These are phyloP conservation scores for Picochlorum costavermella DNA, from an alignment of 139 green algal species.

Conservation along the genomic window DNA sequence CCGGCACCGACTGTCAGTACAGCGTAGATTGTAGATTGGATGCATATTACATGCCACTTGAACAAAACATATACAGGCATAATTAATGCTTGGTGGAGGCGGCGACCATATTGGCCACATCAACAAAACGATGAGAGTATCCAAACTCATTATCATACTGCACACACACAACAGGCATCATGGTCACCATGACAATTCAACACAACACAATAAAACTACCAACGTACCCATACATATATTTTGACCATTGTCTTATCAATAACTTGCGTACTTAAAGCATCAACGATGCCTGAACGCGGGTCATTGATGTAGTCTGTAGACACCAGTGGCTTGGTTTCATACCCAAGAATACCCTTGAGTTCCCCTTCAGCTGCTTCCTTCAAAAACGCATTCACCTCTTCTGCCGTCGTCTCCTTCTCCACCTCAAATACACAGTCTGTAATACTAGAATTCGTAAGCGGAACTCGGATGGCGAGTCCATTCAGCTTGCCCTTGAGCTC, in stretches of 20 bases:
- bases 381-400: slow-evolving; percentile 73
- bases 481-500: slow-evolving; percentile 88
- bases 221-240: slow-evolving; percentile 64
- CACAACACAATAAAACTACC: not conserved
- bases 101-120: slow-evolving; percentile 53
- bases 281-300: slow-evolving; percentile 59
- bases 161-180: not conserved
- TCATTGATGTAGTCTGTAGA: slow-evolving; percentile 79
- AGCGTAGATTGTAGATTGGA: no score
- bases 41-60: no score
- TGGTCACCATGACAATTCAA: not conserved
- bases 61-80: no score
- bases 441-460: slow-evolving; percentile 74
- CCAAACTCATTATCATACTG: slow-evolving; percentile 81
- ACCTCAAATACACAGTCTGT: slow-evolving; percentile 72
- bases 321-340: slow-evolving; percentile 62
- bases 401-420: slow-evolving; percentile 40
- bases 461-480: slow-evolving; percentile 75
- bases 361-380: slow-evolving; percentile 61
- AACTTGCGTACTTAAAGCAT: slow-evolving; percentile 69
- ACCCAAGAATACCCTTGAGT: slow-evolving; percentile 65
- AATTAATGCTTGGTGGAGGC: not conserved
- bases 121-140: slow-evolving; percentile 57
- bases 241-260: slow-evolving; percentile 72
- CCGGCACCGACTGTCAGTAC: no score